phyloP scores from a whole-genome alignment of 2,329 filamentous ascomycete genomes.

The Colletotrichum sp. region DNA sequence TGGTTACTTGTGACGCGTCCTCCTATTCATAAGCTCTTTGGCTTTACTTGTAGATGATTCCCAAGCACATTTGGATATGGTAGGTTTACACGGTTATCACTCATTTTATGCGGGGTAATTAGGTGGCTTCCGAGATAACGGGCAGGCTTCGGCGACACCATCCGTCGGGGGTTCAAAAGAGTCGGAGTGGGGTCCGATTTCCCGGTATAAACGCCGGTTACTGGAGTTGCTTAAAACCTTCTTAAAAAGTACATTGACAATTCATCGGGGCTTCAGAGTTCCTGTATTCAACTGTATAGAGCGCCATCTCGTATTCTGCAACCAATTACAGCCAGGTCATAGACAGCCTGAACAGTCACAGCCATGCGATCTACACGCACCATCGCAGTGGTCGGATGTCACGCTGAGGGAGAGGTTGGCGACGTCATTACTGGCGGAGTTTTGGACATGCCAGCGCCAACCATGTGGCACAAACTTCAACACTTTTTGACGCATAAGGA shows the following conservation, averaged over 20 bases:
- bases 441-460: slow-evolving; percentile 44
- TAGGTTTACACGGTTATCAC: not conserved
- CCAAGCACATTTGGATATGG: not conserved
- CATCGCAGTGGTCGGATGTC: slow-evolving; percentile 37
- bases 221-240: not conserved
- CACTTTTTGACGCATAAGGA: slow-evolving; percentile 44
- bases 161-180: not conserved
- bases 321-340: not conserved
- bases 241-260: not conserved
- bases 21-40: not conserved
- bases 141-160: not conserved
- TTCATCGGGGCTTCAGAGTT: not conserved
- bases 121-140: not conserved
- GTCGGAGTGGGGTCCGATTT: not conserved
- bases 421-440: slow-evolving; percentile 56
- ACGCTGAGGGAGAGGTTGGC: slow-evolving; percentile 48
- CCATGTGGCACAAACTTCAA: slow-evolving; percentile 53
- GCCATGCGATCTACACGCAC: slow-evolving; percentile 22
- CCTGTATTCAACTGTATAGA: not conserved
- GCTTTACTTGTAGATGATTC: not conserved
- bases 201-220: not conserved
- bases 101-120: not conserved
- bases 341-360: not conserved
- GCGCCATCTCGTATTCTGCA: not conserved
- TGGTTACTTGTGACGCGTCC: not conserved